Evolutionary conservation across 2,329 filamentous ascomycete species (phyloP).

Genomic region (Ophiostoma pallidulum): DNA sequence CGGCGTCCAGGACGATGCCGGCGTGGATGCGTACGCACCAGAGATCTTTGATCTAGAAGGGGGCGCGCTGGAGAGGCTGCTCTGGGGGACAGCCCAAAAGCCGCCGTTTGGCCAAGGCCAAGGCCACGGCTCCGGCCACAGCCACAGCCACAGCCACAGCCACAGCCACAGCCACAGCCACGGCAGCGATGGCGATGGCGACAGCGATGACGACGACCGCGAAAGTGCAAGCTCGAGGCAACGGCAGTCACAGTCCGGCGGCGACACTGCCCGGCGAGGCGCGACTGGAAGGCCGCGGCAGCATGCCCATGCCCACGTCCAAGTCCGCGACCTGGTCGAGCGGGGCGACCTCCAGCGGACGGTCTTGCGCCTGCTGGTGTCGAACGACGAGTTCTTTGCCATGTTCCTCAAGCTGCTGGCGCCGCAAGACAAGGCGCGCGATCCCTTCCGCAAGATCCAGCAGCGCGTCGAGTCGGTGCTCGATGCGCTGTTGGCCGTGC

Average conservation of each 20-base stretch:
- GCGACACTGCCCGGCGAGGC: neutral
- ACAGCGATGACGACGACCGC: neutral
- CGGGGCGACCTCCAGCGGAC: slow-evolving; percentile 40
- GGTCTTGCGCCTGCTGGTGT: slow-evolving; percentile 43
- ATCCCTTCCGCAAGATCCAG: slow-evolving; percentile 39
- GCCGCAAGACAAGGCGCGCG: slow-evolving; percentile 35
- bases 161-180: neutral
- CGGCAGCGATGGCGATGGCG: neutral
- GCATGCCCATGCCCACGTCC: too few relatives aligned
- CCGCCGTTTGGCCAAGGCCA: slow-evolving; percentile 15
- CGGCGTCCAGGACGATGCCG: slow-evolving; percentile 27
- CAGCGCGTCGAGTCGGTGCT: slow-evolving; percentile 40
- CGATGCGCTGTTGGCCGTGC: slow-evolving; percentile 30
- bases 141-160: too few relatives aligned
- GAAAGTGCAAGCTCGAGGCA: neutral
- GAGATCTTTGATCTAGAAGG: slow-evolving; percentile 32
- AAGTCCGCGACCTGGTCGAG: slow-evolving; percentile 25
- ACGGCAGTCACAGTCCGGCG: neutral
- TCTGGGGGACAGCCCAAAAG: slow-evolving; percentile 7
- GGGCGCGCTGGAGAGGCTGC: slow-evolving; percentile 10
- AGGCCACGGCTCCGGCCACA: too few relatives aligned
- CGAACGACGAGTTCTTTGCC: slow-evolving; percentile 45
- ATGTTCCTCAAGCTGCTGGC: slow-evolving; percentile 39
- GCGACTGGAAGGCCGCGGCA: too few relatives aligned
- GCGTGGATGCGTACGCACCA: slow-evolving; percentile 33